Evolutionary conservation across 805 yeast genomes (phyloP).

Genomic region (Schwanniomyces sp.): DNA sequence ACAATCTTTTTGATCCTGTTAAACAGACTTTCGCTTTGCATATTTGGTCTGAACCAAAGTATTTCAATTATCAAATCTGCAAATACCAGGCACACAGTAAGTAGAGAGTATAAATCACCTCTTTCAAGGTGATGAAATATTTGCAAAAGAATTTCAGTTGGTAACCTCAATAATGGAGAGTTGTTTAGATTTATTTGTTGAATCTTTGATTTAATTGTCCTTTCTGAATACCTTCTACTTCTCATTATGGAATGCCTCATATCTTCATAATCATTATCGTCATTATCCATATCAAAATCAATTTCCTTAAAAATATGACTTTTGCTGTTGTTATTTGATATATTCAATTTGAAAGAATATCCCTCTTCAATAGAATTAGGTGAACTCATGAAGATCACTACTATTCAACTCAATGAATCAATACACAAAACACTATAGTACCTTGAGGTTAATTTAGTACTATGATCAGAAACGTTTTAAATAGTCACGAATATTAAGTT

Average conservation of each 20-base stretch:
- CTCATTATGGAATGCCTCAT: conserved; percentile 31
- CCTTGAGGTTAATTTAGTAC: background rate
- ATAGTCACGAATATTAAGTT: too few species aligned
- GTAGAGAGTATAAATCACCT: conserved; percentile 58
- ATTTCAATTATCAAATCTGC: conserved; percentile 74
- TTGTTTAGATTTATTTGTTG: conserved; percentile 22
- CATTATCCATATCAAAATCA: conserved; percentile 35
- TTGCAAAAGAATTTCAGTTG: conserved; percentile 62
- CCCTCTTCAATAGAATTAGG: conserved; percentile 16
- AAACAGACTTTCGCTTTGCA: conserved; percentile 51
- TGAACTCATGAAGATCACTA: conserved; percentile 13
- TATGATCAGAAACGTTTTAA: background rate
- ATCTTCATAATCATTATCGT: conserved; percentile 31
- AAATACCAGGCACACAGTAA: conserved; percentile 81
- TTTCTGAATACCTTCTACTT: conserved; percentile 23
- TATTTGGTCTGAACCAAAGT: conserved; percentile 84
- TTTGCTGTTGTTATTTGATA: background rate
- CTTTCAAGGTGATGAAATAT: conserved; percentile 65
- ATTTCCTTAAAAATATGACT: conserved; percentile 3
- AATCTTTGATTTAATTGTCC: conserved; percentile 16
- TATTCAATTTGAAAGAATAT: background rate
- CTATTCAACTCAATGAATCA: background rate
- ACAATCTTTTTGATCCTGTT: conserved; percentile 57
- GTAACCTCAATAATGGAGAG: conserved; percentile 47
- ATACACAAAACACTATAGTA: background rate